Conservation (phyloP, 352 stramenopile genomes). For the Thraustochytrium sp. region DNA sequence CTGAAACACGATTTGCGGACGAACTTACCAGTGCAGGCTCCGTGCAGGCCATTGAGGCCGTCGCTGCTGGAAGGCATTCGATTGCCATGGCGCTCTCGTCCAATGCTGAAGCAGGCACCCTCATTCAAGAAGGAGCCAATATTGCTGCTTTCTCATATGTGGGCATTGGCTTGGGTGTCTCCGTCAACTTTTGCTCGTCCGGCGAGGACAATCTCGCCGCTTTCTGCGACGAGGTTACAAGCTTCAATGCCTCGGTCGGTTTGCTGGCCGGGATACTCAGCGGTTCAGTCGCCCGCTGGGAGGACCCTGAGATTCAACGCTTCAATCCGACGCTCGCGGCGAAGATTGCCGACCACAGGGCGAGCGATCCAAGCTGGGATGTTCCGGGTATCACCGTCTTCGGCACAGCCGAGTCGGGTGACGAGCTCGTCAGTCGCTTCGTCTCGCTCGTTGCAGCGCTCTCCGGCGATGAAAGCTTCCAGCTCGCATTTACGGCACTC, state of each 20-base stretch:
- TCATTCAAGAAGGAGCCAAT: not conserved
- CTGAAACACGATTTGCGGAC: not conserved
- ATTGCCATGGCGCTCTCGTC: not conserved
- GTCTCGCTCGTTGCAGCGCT: not conserved
- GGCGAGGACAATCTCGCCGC: not conserved
- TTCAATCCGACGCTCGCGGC: too few species aligned
- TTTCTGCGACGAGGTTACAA: not conserved
- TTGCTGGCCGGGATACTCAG: not conserved
- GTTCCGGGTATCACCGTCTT: not conserved
- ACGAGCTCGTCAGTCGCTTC: not conserved
- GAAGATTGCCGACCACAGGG: too few species aligned
- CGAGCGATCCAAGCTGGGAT: not conserved
- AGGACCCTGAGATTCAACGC: not conserved
- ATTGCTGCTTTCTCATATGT: not conserved
- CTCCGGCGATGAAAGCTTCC: not conserved
- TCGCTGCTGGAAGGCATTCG: too few species aligned
- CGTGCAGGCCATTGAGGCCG: too few species aligned
- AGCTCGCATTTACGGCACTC: not conserved
- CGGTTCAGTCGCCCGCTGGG: not conserved
- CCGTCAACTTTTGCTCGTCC: conserved; percentile 15
- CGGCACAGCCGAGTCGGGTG: not conserved
- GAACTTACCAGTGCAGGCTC: not conserved
- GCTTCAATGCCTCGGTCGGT: not conserved
- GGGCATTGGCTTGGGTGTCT: not conserved
- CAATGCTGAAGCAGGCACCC: not conserved